These are phyloP conservation scores for Sclerotinia trifoliorum DNA, from an alignment of 2,329 filamentous ascomycete genomes.

Conservation along the genomic window DNA sequence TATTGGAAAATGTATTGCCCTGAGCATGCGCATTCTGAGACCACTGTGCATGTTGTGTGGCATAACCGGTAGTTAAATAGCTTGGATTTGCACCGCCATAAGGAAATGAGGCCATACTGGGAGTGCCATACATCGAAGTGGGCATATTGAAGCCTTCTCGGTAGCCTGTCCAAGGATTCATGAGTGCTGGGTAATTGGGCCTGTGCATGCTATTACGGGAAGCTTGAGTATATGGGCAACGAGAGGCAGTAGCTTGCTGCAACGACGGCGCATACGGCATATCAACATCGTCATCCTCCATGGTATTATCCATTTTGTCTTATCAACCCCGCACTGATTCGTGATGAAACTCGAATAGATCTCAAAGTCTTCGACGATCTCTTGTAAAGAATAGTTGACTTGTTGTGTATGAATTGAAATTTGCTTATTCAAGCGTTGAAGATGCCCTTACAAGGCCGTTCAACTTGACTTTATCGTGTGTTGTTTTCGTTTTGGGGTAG, in stretches of 20 bases:
- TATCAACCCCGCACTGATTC: conserved; percentile 22
- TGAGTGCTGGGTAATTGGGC: not conserved
- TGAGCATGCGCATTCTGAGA: not conserved
- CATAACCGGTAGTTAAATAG: not conserved
- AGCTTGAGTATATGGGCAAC: conserved; percentile 9
- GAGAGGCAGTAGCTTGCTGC: conserved; percentile 1
- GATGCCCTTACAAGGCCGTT: not conserved
- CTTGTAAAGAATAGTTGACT: not conserved
- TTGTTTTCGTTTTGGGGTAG: not conserved
- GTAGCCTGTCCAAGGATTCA: not conserved
- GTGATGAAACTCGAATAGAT: conserved; percentile 1
- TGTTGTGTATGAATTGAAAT: not conserved
- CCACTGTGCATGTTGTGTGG: conserved; percentile 1
- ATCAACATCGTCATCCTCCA: conserved; percentile 11
- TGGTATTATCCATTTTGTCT: conserved; percentile 13
- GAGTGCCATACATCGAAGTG: not conserved
- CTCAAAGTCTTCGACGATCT: not conserved
- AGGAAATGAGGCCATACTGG: not conserved
- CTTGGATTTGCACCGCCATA: not conserved
- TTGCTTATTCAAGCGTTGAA: not conserved
- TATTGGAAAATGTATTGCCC: not conserved
- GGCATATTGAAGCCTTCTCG: not conserved
- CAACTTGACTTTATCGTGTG: not conserved
- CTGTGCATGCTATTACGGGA: not conserved
- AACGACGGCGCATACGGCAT: conserved; percentile 5